Evolutionary conservation across 164 flowering plant genomes (phyloP), one percentile per base, ranked within the genome.

Genomic region (Stephania cephalantha): DNA sequence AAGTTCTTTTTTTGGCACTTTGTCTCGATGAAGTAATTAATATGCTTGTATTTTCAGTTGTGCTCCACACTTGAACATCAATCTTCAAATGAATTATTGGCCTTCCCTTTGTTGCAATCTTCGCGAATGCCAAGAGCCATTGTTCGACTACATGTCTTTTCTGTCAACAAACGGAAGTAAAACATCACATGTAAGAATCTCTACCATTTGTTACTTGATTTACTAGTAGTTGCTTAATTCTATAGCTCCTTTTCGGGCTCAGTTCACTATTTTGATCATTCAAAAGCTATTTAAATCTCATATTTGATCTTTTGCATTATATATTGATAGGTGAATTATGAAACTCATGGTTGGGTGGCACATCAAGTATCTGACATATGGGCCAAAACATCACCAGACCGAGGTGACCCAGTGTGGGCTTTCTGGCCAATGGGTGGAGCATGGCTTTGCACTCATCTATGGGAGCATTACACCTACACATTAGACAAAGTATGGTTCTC

Each of bases 341-440:
- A 86, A 83, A 83, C 92, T 65, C 86, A 83, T 78, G 99, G 99
- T 68, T 95, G 98, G 98, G 99, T 95, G 77, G 89, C 77, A 12
- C 99, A 95, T 85, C 98, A 95, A 70, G 90, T 87, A 31, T 88
- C 96, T 44, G 99, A 95, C 76, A 81, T 93, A 81, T 95, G 99
- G 99, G 97, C 92, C 45, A 95, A 93, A 86, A 87, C 98, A 81
- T 91, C 98, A 44, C 92, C 97, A 13, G 93, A 88, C 77, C 75
- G 80, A 72, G 96, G 96, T 65, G 79, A 87, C 61, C 90, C 95
- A 65, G 88, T 86, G 25, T 95, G 96, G 97, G 97, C 99, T 46
- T 68, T 95, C 66, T 95, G 99, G 99, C 98, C 88, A 73, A 93
- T 95, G 99, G 99, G 99, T 58, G 99, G 99, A 74, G 97, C 99